Evolutionary conservation across 163 green algal species (phyloP), one percentile per base, ranked within the genome.

Genomic region (Volvox carteri): DNA sequence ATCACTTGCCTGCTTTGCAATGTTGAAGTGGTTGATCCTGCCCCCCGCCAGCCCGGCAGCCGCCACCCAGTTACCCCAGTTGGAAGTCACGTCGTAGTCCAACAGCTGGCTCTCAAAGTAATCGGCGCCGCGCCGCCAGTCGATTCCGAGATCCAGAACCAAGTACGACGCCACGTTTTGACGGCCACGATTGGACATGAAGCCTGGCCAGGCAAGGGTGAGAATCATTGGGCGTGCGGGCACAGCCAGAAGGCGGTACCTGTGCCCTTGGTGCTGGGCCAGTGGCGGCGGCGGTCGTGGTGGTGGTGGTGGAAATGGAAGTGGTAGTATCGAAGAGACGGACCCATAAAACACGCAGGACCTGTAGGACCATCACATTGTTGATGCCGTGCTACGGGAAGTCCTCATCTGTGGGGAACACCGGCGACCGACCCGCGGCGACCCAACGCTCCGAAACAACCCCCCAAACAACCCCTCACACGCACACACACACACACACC

Each of bases 1-100:
- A n/a, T 37, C 41, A 25, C 62, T 5, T 78, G 81, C 83, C 94
- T 99, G 97, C 93, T 99, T 99, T 37, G 91, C 93, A 91, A 99
- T 98, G 96, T 99, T 99, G 96, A 99, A 99, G 85, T 97, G 95
- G 93, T 99, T 99, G 89, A 99, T 90, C 25, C 97, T 94, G 1
- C 96, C 98, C 19, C 96, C 97, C 6, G 95, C 97, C 0, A 98
- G 88, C 28, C 95, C 95, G 4, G 96, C 95, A 39, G 95, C 95
- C 4, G 94, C 74, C 39, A 96, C 94, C 97, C 97, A 99, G 94
- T 98, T 98, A 68, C 95, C 95, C 91, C 92, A 96, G 90, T 94
- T 92, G 78, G 68, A 94, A 41, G 85, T 83, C 0, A 94, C 88
- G 88, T 97, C 95, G 77, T 97, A 95, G 90, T 97, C 95, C n/a